Conservation (phyloP, 495 filamentous ascomycete genomes). For the Aspergillus panamensis region DNA sequence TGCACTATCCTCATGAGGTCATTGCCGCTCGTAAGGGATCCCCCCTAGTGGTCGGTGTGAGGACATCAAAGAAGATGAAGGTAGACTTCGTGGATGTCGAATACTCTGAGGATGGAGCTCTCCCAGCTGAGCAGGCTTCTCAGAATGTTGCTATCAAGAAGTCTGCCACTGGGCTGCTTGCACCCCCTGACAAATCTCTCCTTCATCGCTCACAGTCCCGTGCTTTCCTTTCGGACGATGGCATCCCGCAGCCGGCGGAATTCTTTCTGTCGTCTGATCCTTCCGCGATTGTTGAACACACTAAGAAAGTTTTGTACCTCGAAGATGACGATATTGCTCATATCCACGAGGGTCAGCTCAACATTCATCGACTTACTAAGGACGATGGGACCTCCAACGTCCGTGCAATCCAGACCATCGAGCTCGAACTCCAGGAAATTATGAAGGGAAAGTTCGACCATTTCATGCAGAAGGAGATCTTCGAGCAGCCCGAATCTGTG, state of each 20-base stretch:
- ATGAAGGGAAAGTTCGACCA: constrained; percentile 99
- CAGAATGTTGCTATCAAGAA: constrained; percentile 97
- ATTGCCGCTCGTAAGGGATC: constrained; percentile 98
- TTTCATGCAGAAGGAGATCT: constrained; percentile 99
- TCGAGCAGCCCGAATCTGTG: constrained; percentile 98
- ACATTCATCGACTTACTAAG: constrained; percentile 97
- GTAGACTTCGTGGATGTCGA: constrained; percentile 99
- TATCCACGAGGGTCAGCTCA: constrained; percentile 96
- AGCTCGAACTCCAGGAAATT: constrained; percentile 98
- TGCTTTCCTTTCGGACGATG: constrained; percentile 97
- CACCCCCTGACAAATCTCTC: constrained; percentile 91
- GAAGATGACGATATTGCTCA: constrained; percentile 99
- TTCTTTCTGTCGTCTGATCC: constrained; percentile 99
- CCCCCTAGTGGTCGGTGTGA: constrained; percentile 90
- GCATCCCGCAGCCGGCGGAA: constrained; percentile 93
- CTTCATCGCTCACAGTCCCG: constrained; percentile 97
- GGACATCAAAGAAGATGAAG: constrained; percentile 98
- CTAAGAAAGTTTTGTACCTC: constrained; percentile 98
- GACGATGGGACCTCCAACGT: constrained; percentile 95
- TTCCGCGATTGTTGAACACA: constrained; percentile 97
- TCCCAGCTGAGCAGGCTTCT: constrained; percentile 90
- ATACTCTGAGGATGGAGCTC: constrained; percentile 79
- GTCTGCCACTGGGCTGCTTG: constrained; percentile 74
- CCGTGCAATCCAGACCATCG: constrained; percentile 94
- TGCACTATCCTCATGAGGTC: constrained; percentile 97